Evolutionary conservation across 2,329 filamentous ascomycete genomes (phyloP), one percentile per base, ranked within the genome.

Genomic region (Clarireedia homoeocarpa): DNA sequence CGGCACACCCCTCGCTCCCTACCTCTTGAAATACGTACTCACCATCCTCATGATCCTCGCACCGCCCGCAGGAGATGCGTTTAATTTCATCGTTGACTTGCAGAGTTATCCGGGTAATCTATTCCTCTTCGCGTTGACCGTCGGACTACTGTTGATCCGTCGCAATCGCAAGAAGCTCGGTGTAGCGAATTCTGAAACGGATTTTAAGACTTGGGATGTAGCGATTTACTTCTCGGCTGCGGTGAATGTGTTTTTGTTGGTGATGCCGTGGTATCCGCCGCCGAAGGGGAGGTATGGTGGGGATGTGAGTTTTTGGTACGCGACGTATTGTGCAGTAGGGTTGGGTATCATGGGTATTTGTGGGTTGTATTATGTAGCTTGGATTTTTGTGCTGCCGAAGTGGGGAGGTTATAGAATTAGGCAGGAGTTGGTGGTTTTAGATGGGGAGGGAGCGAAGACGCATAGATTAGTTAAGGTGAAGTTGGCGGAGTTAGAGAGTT

Each of bases 291-390:
- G 72, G 0, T 77, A 78, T 36, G 81, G 78, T 0, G 85, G 84
- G 0, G 80, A 85, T 55, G 85, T 88, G 1, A 85, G 79, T 53
- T 89, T 90, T 69, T 89, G 82, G 81, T 90, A 89, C 61, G 85
- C 77, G 1, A 88, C 84, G 0, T 88, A 89, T 62, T 77, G 79
- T 20, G 79, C 83, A 0, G 78, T 82, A 0, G 84, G 85, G 0
- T 77, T 89, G 56, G 83, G 69, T 23, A 77, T 87, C 40, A 70
- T 85, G 38, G 59, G 73, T 3, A 5, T 75, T 0, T 86, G 82
- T 55, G 77, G 67, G 0, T 30, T 80, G 0, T 86, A 86, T 67
- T 85, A 85, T 60, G 69, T 73, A 6, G 55, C 77, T 6, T 86
- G 82, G 80, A 79, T 85, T 59, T 73, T 78, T 48, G 24, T 79